A percentile compares a stretch with the other conserved stretches of the same genome.
Evolutionary conservation across 2,329 filamentous ascomycete species (phyloP).

Genomic region (Neofusicoccum sp.): DNA sequence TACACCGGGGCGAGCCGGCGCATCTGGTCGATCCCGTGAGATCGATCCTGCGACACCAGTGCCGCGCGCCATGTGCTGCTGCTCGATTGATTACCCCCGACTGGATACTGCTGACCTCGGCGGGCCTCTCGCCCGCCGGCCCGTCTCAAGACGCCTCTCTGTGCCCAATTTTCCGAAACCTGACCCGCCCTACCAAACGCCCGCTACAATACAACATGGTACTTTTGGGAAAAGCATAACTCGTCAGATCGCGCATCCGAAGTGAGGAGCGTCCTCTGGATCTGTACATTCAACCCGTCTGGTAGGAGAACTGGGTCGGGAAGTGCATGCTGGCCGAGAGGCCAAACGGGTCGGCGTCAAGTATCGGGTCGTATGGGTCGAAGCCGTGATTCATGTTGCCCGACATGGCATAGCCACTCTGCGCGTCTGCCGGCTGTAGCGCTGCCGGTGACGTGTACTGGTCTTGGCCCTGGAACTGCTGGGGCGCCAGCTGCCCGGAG

Average conservation of each 20-base stretch:
- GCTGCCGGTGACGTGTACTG: slow-evolving; percentile 34
- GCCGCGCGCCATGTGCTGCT: slow-evolving; percentile 9
- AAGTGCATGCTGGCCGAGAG: slow-evolving; percentile 95
- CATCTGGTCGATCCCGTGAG: slow-evolving; percentile 2
- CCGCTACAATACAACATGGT: slow-evolving; percentile 13
- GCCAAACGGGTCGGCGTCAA: slow-evolving; percentile 92
- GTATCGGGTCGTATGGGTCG: slow-evolving; percentile 76
- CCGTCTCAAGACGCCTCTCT: slow-evolving; percentile 8
- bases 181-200: slow-evolving; percentile 2
- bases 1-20: slow-evolving; percentile 15
- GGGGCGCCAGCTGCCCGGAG: slow-evolving; percentile 29
- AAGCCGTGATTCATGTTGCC: slow-evolving; percentile 54
- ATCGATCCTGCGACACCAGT: neutral
- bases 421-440: slow-evolving; percentile 32
- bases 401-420: slow-evolving; percentile 36
- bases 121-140: neutral
- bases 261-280: slow-evolving; percentile 18
- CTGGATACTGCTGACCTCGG: neutral
- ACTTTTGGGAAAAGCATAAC: slow-evolving; percentile 7
- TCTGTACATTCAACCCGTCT: slow-evolving; percentile 36
- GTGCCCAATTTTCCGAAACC: slow-evolving; percentile 2
- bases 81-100: neutral
- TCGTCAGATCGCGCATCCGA: slow-evolving; percentile 12
- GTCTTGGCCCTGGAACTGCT: slow-evolving; percentile 20
- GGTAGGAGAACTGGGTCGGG: slow-evolving; percentile 75